A percentile compares a stretch with the other conserved stretches of the same genome.
Evolutionary conservation across 2,329 filamentous ascomycete species (phyloP).

Genomic region (Aureobasidium vineae): DNA sequence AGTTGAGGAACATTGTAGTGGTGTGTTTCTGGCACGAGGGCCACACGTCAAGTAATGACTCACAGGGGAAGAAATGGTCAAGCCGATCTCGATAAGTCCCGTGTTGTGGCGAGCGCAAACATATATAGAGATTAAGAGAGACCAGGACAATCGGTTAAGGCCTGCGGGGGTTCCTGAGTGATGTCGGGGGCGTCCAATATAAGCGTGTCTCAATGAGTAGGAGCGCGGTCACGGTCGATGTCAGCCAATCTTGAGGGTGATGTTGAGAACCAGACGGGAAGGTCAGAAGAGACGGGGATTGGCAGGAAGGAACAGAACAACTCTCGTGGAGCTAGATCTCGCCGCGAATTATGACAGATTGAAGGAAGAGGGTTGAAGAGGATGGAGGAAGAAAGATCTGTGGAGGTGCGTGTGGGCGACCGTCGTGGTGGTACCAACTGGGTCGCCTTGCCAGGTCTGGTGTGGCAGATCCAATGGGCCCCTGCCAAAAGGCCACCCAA

Average conservation of each 20-base stretch:
- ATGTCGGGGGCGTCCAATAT: slow-evolving; percentile 21
- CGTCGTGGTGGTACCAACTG: slow-evolving; percentile 7
- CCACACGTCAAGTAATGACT: neutral
- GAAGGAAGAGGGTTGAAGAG: slow-evolving; percentile 6
- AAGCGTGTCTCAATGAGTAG: neutral
- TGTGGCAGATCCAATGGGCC: slow-evolving; percentile 11
- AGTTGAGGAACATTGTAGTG: slow-evolving; percentile 26
- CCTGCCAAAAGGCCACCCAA: slow-evolving; percentile 14
- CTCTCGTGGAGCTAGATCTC: neutral
- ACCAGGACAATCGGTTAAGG: slow-evolving; percentile 2
- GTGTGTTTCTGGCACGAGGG: neutral
- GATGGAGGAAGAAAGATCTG: slow-evolving; percentile 17
- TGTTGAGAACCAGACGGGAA: neutral
- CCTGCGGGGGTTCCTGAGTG: neutral
- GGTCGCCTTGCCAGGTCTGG: slow-evolving; percentile 4
- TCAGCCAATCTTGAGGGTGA: slow-evolving; percentile 10
- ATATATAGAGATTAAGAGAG: slow-evolving; percentile 2
- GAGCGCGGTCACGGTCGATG: neutral
- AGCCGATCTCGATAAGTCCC: neutral
- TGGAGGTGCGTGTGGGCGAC: neutral
- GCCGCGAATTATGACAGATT: slow-evolving; percentile 2
- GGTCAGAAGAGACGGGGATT: neutral
- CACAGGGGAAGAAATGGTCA: neutral
- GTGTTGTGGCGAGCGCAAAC: slow-evolving; percentile 4
- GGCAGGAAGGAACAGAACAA: neutral